A percentile compares a stretch with the other conserved stretches of the same genome.
Conservation (phyloP, 495 filamentous ascomycete species). For the Diplogelasinospora grovesii region DNA sequence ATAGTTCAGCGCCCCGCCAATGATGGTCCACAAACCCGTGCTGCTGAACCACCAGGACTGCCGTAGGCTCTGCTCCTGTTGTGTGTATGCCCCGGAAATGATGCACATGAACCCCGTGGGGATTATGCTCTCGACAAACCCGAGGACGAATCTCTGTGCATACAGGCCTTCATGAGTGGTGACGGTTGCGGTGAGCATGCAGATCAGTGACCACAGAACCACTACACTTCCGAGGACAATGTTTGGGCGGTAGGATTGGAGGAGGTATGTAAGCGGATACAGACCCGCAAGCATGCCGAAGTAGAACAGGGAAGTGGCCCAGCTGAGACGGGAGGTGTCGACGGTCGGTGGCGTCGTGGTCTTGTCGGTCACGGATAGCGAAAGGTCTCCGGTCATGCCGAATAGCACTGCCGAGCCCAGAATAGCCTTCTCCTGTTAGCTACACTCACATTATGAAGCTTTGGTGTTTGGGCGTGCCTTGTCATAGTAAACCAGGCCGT, state of each 20-base stretch:
- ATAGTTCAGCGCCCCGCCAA: slow-evolving; percentile 46
- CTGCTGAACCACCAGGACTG: slow-evolving; percentile 25
- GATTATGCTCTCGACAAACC: slow-evolving; percentile 50
- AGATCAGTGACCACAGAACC: slow-evolving; percentile 59
- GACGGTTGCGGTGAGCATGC: slow-evolving; percentile 62
- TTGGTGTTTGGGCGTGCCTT: too few relatives aligned
- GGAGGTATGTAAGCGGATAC: slow-evolving; percentile 63
- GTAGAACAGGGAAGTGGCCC: slow-evolving; percentile 75
- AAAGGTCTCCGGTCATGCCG: slow-evolving; percentile 66
- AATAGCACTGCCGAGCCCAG: slow-evolving; percentile 65
- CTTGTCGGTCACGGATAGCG: slow-evolving; percentile 40
- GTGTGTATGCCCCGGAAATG: slow-evolving; percentile 51
- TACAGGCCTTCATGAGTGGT: slow-evolving; percentile 56
- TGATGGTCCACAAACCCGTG: slow-evolving; percentile 48
- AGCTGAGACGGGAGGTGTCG: slow-evolving; percentile 58
- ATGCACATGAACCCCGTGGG: slow-evolving; percentile 45
- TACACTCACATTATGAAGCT: too few relatives aligned
- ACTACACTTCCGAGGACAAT: slow-evolving; percentile 57
- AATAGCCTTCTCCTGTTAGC: too few relatives aligned
- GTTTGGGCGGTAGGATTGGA: slow-evolving; percentile 60
- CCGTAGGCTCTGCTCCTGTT: slow-evolving; percentile 46
- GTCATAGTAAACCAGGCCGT: slow-evolving; percentile 74
- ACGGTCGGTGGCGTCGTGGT: slow-evolving; percentile 45
- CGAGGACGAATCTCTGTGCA: slow-evolving; percentile 62
- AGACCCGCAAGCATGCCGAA: slow-evolving; percentile 69